These are phyloP conservation scores for Quercus mongolica DNA, from an alignment of 306 rosid species.

Conservation along the genomic window DNA sequence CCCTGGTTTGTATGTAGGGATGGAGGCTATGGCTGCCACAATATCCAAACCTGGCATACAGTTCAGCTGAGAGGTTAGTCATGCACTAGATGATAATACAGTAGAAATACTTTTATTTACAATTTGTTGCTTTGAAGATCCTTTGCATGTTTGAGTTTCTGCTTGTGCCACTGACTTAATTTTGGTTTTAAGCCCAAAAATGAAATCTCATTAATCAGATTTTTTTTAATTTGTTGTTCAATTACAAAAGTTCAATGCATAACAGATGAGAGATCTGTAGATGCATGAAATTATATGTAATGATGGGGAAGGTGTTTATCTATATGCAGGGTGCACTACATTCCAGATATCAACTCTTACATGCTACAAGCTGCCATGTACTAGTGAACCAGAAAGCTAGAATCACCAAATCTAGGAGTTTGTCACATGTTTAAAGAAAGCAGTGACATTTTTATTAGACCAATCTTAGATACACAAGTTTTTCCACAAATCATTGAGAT, in stretches of 20 bases:
- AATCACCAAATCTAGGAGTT: neutral
- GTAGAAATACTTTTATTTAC: neutral
- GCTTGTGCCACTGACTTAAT: neutral
- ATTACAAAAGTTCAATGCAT: neutral
- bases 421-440: neutral
- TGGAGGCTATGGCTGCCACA: constrained; percentile 71
- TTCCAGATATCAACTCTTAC: neutral
- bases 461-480: too few species aligned
- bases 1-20: constrained; percentile 74
- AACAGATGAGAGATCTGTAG: neutral
- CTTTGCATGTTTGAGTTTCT: neutral
- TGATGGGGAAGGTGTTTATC: neutral
- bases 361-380: neutral
- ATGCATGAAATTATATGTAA: neutral
- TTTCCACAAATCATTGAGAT: too few species aligned
- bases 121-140: neutral
- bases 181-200: neutral
- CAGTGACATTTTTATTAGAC: neutral
- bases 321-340: neutral
- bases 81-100: neutral
- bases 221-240: neutral
- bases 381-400: neutral
- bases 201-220: neutral
- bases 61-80: constrained; percentile 28
- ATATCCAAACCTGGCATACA: constrained; percentile 71